phyloP scores from a whole-genome alignment of 1,284 basidiomycete genomes.

The Heterobasidion parviporum region DNA sequence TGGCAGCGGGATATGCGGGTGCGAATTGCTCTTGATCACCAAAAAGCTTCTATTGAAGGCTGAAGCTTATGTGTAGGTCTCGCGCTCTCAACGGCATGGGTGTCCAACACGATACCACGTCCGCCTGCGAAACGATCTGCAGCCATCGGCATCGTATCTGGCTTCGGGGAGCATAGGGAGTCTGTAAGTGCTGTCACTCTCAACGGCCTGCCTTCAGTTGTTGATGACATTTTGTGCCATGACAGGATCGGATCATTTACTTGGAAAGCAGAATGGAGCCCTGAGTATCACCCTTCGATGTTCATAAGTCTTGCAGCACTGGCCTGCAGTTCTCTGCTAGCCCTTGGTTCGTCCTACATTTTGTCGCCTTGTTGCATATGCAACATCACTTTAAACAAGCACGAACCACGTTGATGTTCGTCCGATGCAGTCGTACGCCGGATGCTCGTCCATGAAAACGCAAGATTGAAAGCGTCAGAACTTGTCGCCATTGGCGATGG shows the following conservation, averaged over 20 bases:
- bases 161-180: slow-evolving; percentile 32
- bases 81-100: slow-evolving; percentile 55
- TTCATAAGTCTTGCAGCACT: slow-evolving; percentile 25
- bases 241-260: slow-evolving; percentile 28
- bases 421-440: slow-evolving; percentile 23
- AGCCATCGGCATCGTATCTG: slow-evolving; percentile 35
- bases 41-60: too few species aligned
- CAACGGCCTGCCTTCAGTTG: not conserved
- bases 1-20: not conserved
- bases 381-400: too few species aligned
- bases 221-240: not conserved
- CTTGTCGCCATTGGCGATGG: slow-evolving; percentile 20
- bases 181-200: slow-evolving; percentile 18
- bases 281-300: slow-evolving; percentile 30
- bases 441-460: slow-evolving; percentile 26
- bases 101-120: slow-evolving; percentile 52
- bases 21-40: too few species aligned
- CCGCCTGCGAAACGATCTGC: slow-evolving; percentile 53
- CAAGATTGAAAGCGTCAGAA: slow-evolving; percentile 25
- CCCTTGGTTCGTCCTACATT: slow-evolving; percentile 17
- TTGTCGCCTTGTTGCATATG: too few species aligned
- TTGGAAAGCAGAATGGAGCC: slow-evolving; percentile 30
- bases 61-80: slow-evolving; percentile 30
- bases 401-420: not conserved
- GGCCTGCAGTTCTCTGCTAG: slow-evolving; percentile 18